Base-by-base conservation (phyloP, 495 filamentous ascomycete species). In the Aspergillus leporis region DNA sequence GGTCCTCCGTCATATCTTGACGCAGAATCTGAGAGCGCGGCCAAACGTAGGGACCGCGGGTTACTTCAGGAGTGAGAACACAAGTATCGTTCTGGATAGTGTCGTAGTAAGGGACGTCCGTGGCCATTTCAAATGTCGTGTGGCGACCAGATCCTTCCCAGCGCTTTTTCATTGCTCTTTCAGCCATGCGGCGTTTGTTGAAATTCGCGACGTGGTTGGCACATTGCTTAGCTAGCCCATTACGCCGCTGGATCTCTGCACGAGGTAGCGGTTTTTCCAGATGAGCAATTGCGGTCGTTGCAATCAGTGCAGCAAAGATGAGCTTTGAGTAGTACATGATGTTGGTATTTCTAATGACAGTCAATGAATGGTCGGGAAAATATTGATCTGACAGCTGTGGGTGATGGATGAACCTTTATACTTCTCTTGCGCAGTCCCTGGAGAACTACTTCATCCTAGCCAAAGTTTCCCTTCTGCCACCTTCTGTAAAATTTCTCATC, bases 11-110 rank as follows among this genome's bases (percentile, higher is more conserved):
- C 48, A 86, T 75, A 57, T 85, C 73, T 46, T 77, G 71, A 8
- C 83, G 74, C 13, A 67, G 54, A 3, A 32, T 60, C 59, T 64
- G 67, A 19, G 64, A 67, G 14, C 49, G 60, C 8, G 64, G 64
- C 56, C 63, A 70, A 55, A 84, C 73, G 58, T 81, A 79, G 2
- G 78, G 78, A 6, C 80, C 80, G 36, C 74, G 64, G 22, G 78
- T 81, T 13, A 81, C 77, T 55, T 75, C 73, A 1, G 80, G 78
- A 49, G 74, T 76, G 16, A 83, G 70, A 21, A 84, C 76, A 62
- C 77, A 82, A 25, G 79, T 76, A 13, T 76, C 76, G 55, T 76
- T 75, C 47, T 65, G 61, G 49, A 68, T 62, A 16, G 32, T 53
- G 4, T 65, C 51, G 43, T 66, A 66, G 53, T 63, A 66, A 6